Evolutionary conservation across 2,329 filamentous ascomycete species (phyloP).

Genomic region (Nemania sp.): DNA sequence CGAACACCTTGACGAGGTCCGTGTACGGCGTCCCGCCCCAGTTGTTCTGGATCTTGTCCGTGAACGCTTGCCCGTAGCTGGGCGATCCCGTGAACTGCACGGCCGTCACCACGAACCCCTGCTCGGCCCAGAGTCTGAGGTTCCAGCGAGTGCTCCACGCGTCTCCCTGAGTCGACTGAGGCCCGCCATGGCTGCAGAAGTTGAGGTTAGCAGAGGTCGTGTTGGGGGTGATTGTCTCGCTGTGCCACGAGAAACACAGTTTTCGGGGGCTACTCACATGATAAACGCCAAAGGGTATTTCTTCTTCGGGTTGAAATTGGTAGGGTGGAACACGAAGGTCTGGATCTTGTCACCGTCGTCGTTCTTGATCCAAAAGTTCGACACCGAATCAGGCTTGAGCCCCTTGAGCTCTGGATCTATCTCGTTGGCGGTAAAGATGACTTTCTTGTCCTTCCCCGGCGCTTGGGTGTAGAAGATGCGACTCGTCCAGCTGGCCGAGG

Average conservation of each 20-base stretch:
- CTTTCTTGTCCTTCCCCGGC: slow-evolving; percentile 13
- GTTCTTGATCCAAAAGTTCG: slow-evolving; percentile 25
- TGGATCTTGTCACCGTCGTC: slow-evolving; percentile 23
- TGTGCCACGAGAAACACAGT: no score
- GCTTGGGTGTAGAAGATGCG: slow-evolving; percentile 25
- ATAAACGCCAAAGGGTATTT: slow-evolving; percentile 24
- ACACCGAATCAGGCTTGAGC: slow-evolving; percentile 18
- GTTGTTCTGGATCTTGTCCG: slow-evolving; percentile 26
- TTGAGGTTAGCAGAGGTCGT: background rate
- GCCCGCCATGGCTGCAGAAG: slow-evolving; percentile 18
- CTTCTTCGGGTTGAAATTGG: slow-evolving; percentile 18
- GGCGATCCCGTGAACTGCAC: slow-evolving; percentile 23
- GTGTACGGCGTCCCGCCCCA: slow-evolving; percentile 27
- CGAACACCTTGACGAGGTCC: slow-evolving; percentile 22
- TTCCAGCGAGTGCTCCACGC: slow-evolving; percentile 23
- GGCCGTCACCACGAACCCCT: slow-evolving; percentile 23
- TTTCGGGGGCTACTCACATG: slow-evolving; percentile 7
- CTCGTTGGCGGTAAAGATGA: slow-evolving; percentile 23
- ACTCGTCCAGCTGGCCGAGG: slow-evolving; percentile 24
- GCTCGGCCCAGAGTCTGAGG: slow-evolving; percentile 25
- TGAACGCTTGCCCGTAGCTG: slow-evolving; percentile 24
- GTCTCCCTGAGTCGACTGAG: slow-evolving; percentile 23
- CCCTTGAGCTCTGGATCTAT: slow-evolving; percentile 22
- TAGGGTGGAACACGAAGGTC: slow-evolving; percentile 23
- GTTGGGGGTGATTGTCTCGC: background rate